These are phyloP conservation scores for Bauhinia variegata DNA, from an alignment of 306 rosid species.

Conservation along the genomic window DNA sequence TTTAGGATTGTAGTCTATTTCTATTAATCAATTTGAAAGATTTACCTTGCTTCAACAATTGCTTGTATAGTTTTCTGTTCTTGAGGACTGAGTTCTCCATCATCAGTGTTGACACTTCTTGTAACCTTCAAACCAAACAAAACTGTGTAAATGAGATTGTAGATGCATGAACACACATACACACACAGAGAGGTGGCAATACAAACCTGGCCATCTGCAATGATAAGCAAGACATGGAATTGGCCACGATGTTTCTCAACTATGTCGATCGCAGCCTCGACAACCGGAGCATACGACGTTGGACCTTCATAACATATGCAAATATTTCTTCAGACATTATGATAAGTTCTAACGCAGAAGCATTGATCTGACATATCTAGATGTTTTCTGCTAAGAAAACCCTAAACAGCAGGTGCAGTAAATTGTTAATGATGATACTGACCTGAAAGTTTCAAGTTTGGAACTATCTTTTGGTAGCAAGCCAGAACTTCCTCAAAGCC, in stretches of 20 bases:
- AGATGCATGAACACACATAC: neutral
- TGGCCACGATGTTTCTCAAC: slow-evolving; percentile 87
- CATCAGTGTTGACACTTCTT: slow-evolving; percentile 49
- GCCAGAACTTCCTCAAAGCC: slow-evolving; percentile 85
- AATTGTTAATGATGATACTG: slow-evolving; percentile 18
- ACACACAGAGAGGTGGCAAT: slow-evolving; percentile 7
- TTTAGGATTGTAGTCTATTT: neutral
- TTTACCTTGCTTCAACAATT: slow-evolving; percentile 80
- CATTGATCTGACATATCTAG: neutral
- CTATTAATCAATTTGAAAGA: neutral
- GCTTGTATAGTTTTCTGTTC: slow-evolving; percentile 77
- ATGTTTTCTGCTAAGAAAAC: too few relatives aligned
- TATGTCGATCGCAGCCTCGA: slow-evolving; percentile 85
- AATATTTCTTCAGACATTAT: slow-evolving; percentile 26
- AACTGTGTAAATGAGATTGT: slow-evolving; percentile 18
- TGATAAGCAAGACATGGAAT: slow-evolving; percentile 80
- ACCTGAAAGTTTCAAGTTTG: slow-evolving; percentile 79
- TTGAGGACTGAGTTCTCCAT: slow-evolving; percentile 71
- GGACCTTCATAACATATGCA: slow-evolving; percentile 67
- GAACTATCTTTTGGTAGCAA: slow-evolving; percentile 78
- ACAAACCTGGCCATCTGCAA: slow-evolving; percentile 90
- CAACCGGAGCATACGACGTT: slow-evolving; percentile 82
- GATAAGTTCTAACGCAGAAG: slow-evolving; percentile 18
- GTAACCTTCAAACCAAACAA: slow-evolving; percentile 64
- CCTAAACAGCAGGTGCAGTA: neutral